Evolutionary conservation across 140 eudicot species (phyloP).

Genomic region (Senecio squalidus): DNA sequence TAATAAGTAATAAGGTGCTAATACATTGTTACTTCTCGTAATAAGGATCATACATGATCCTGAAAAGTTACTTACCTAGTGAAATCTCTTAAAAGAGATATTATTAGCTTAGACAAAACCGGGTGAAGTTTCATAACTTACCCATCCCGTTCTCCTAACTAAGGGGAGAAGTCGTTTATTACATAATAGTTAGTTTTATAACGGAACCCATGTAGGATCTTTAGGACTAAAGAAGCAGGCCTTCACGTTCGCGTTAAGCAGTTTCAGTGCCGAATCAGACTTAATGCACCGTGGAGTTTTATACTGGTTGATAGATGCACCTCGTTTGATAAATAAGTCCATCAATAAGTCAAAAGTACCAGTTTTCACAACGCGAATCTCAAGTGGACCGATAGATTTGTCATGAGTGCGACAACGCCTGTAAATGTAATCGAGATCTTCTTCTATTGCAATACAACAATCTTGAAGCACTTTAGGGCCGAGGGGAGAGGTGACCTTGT

Average conservation of each 20-base stretch:
- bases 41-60: constrained; percentile 10
- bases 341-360: constrained; percentile 75
- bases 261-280: constrained; percentile 57
- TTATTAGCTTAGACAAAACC: constrained; percentile 28
- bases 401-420: constrained; percentile 72
- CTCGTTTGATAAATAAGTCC: constrained; percentile 71
- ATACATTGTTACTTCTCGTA: constrained; percentile 10
- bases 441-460: constrained; percentile 70
- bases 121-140: constrained; percentile 19
- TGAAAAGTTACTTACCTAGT: constrained; percentile 12
- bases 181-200: constrained; percentile 8
- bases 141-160: constrained; percentile 15
- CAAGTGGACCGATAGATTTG: constrained; percentile 75
- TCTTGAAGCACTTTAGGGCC: constrained; percentile 43
- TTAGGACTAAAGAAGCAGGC: constrained; percentile 67
- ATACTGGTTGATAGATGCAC: constrained; percentile 86
- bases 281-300: constrained; percentile 85
- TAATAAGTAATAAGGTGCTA: constrained; percentile 7
- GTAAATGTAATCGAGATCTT: constrained; percentile 65
- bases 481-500: constrained; percentile 20
- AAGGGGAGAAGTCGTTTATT: constrained; percentile 20
- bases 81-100: not conserved
- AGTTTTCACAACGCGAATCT: constrained; percentile 64
- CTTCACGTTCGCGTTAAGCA: constrained; percentile 64
- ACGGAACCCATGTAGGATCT: constrained; percentile 64